phyloP scores from a whole-genome alignment of 2,329 filamentous ascomycete genomes.

The Aspergillus floridensis region DNA sequence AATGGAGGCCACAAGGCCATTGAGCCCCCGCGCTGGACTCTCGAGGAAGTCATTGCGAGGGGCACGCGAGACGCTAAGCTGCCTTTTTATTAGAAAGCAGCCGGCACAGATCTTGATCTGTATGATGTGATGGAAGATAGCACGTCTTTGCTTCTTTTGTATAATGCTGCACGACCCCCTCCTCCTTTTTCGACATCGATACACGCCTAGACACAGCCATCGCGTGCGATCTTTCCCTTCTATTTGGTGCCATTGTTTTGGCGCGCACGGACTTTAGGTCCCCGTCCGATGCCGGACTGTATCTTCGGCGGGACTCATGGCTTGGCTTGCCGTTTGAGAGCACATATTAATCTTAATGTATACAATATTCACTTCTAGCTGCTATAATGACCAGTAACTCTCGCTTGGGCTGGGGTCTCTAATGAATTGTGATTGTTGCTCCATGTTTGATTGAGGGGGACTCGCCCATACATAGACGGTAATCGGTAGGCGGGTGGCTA shows the following conservation, averaged over 20 bases:
- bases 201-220: background rate
- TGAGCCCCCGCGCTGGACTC: slow-evolving; percentile 70
- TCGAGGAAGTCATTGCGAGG: slow-evolving; percentile 68
- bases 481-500: background rate
- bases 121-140: background rate
- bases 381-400: background rate
- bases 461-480: background rate
- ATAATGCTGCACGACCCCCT: background rate
- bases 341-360: slow-evolving; percentile 7
- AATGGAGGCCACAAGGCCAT: slow-evolving; percentile 46
- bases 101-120: background rate
- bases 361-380: slow-evolving; percentile 5
- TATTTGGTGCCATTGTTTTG: background rate
- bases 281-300: background rate
- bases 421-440: background rate
- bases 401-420: background rate
- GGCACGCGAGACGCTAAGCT: slow-evolving; percentile 71
- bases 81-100: slow-evolving; percentile 56
- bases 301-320: background rate
- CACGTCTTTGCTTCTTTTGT: background rate
- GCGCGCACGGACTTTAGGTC: background rate
- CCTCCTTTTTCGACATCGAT: background rate
- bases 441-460: background rate
- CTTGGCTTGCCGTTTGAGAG: background rate
- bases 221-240: background rate